Evolutionary conservation across 805 yeast species (phyloP).

Genomic region (Vanderwaltozyma polyspora): DNA sequence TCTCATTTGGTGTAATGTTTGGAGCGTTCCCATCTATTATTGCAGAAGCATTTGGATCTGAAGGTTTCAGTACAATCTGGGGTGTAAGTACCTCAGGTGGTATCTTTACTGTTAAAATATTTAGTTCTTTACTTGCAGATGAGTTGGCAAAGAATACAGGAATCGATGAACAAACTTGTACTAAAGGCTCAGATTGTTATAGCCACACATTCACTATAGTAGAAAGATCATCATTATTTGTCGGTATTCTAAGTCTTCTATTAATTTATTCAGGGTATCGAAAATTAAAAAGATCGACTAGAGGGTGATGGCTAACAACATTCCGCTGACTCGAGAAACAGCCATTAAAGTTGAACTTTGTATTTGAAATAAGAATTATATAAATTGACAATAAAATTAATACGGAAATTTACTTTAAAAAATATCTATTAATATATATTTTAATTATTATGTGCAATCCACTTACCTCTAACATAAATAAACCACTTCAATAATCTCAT

Average conservation of each 20-base stretch:
- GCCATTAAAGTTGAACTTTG: no score
- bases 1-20: conserved; percentile 57
- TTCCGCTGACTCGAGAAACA: no score
- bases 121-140: conserved; percentile 46
- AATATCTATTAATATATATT: no score
- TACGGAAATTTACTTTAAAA: no score
- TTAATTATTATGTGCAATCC: no score
- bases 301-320: no score
- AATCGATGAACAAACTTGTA: conserved; percentile 33
- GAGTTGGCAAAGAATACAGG: conserved; percentile 38
- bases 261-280: neutral
- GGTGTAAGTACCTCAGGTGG: conserved; percentile 68
- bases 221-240: neutral
- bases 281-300: no score
- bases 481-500: no score
- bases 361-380: no score
- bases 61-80: conserved; percentile 64
- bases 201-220: conserved; percentile 26
- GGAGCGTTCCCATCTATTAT: conserved; percentile 71
- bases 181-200: conserved; percentile 38
- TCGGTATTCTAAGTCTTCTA: neutral
- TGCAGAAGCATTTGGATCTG: conserved; percentile 62
- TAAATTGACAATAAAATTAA: no score
- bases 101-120: conserved; percentile 38
- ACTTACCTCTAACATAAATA: no score